These are phyloP conservation scores for Keqinozyma sinolaborantium DNA, from an alignment of 1,139 yeast genomes.

Conservation along the genomic window DNA sequence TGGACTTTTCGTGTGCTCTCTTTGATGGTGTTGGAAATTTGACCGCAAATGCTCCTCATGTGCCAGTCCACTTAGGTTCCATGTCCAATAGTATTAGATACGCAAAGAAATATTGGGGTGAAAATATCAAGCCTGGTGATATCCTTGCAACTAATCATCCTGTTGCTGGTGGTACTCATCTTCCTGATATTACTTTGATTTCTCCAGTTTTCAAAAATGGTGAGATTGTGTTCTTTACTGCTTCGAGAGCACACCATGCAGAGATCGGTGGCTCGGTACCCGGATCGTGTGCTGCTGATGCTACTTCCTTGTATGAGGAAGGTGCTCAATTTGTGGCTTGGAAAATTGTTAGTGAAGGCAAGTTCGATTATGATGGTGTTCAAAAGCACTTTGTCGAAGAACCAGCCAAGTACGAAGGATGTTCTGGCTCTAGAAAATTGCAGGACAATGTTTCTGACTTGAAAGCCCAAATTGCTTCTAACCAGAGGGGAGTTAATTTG, in stretches of 20 bases:
- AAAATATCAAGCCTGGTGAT: conserved; percentile 60
- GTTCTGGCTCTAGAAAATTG: conserved; percentile 32
- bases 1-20: conserved; percentile 81
- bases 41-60: conserved; percentile 84
- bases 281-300: conserved; percentile 43
- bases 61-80: conserved; percentile 82
- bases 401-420: conserved; percentile 40
- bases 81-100: conserved; percentile 76
- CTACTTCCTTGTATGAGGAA: conserved; percentile 37
- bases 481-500: conserved; percentile 55
- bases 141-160: conserved; percentile 78
- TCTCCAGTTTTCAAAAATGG: conserved; percentile 47
- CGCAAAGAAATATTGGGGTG: conserved; percentile 62
- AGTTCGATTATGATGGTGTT: conserved; percentile 38
- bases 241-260: conserved; percentile 44
- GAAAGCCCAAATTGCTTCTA: conserved; percentile 65
- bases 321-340: conserved; percentile 40
- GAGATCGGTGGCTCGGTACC: conserved; percentile 43
- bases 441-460: conserved; percentile 54
- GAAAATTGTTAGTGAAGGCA: conserved; percentile 31
- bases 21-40: conserved; percentile 71
- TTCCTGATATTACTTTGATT: conserved; percentile 79
- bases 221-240: conserved; percentile 37
- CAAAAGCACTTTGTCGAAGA: conserved; percentile 32
- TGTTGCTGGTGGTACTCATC: conserved; percentile 73